These are phyloP conservation scores for Cairneyella variabilis DNA, from an alignment of 495 filamentous ascomycete genomes.

Conservation along the genomic window DNA sequence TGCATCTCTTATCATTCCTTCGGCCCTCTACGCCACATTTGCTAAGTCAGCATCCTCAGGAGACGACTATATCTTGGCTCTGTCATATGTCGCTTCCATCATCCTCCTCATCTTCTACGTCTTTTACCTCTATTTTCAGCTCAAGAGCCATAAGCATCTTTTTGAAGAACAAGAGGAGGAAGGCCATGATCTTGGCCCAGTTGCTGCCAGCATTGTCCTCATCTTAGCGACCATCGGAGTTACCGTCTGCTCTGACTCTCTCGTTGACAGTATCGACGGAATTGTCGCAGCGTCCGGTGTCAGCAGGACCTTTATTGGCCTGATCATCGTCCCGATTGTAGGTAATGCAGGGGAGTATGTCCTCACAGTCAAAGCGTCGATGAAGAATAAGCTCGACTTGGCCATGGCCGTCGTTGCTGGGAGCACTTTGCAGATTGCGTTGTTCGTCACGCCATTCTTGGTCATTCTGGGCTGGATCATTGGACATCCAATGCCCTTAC, in stretches of 20 bases:
- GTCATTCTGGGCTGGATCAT: conserved; percentile 40
- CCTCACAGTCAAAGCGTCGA: conserved; percentile 75
- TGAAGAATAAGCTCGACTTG: conserved; percentile 93
- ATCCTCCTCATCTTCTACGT: conserved; percentile 9
- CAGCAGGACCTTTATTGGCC: conserved; percentile 60
- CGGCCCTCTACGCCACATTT: conserved; percentile 33
- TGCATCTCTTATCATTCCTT: conserved; percentile 29
- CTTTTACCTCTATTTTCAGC: conserved; percentile 12
- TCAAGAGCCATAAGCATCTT: conserved; percentile 6
- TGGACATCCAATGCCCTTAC: conserved; percentile 33
- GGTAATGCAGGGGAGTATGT: conserved; percentile 89
- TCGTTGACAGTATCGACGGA: conserved; percentile 31
- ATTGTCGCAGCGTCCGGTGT: conserved; percentile 24
- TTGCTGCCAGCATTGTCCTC: conserved; percentile 20
- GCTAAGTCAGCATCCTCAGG: not conserved
- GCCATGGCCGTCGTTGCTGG: conserved; percentile 84
- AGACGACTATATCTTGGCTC: conserved; percentile 1
- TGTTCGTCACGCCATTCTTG: conserved; percentile 40
- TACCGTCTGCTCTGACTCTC: conserved; percentile 29
- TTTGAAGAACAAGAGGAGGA: conserved; percentile 18
- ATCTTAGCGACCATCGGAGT: conserved; percentile 29
- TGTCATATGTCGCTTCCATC: conserved; percentile 8
- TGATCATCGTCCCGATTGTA: conserved; percentile 88
- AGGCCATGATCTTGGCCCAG: conserved; percentile 14
- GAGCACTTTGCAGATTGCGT: conserved; percentile 71